These are phyloP conservation scores for Apiotrichum porosum DNA, from an alignment of 1,284 basidiomycete genomes.

Conservation along the genomic window DNA sequence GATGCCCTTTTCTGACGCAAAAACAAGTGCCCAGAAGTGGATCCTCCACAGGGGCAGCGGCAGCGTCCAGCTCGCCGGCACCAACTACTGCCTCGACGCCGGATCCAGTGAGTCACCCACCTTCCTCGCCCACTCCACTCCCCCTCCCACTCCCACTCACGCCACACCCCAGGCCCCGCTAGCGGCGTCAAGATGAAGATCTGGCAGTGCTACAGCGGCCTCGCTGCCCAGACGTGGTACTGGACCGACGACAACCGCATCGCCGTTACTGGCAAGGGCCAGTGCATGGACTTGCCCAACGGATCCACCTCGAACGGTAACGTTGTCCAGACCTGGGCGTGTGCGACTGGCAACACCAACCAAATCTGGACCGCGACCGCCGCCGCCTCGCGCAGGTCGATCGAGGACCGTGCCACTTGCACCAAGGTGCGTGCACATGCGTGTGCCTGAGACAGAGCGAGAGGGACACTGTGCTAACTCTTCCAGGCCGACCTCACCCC, in stretches of 20 bases:
- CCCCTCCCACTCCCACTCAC: too few relatives aligned
- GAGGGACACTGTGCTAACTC: too few relatives aligned
- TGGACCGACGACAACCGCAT: slow-evolving; percentile 14
- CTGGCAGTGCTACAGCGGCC: slow-evolving; percentile 11
- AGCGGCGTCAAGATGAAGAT: slow-evolving; percentile 10
- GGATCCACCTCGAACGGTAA: slow-evolving; percentile 3
- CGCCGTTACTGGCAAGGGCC: slow-evolving; percentile 4
- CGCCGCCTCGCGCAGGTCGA: neutral
- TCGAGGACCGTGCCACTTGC: neutral
- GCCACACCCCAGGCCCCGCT: slow-evolving; percentile 6
- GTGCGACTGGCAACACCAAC: slow-evolving; percentile 9
- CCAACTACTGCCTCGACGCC: slow-evolving; percentile 38
- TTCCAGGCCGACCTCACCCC: slow-evolving; percentile 26
- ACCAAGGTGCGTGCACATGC: too few relatives aligned
- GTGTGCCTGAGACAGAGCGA: too few relatives aligned
- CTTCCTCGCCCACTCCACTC: too few relatives aligned
- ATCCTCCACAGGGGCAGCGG: slow-evolving; percentile 6
- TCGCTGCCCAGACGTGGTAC: slow-evolving; percentile 9
- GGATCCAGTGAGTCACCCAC: too few relatives aligned
- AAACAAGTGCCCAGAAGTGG: slow-evolving; percentile 15
- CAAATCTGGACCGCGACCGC: slow-evolving; percentile 9
- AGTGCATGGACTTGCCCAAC: slow-evolving; percentile 15
- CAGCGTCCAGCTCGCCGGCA: slow-evolving; percentile 20
- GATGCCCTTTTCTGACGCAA: too few relatives aligned
- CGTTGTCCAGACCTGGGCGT: slow-evolving; percentile 14